Percentiles rank a stretch among this genome's conserved stretches.
Evolutionary conservation across 1,284 basidiomycete genomes (phyloP).

Genomic region (Cryptococcus deneoformans): DNA sequence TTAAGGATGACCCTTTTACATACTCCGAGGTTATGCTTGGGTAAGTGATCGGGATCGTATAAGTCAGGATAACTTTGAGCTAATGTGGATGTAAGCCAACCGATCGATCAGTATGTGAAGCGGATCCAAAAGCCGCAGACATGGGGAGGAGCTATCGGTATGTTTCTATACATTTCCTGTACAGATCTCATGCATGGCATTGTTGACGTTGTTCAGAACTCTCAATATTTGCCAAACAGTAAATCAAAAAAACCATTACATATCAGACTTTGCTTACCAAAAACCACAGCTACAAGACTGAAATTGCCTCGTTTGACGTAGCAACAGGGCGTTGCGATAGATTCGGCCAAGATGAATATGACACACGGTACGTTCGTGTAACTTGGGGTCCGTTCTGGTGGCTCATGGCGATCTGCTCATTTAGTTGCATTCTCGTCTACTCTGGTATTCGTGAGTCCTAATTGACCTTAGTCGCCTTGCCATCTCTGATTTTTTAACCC

Average conservation of each 20-base stretch:
- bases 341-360: constrained; percentile 61
- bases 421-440: constrained; percentile 66
- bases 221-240: constrained; percentile 70
- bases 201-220: constrained; percentile 56
- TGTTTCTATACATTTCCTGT: constrained; percentile 2
- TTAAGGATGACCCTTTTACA: constrained; percentile 63
- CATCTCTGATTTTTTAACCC: constrained; percentile 1
- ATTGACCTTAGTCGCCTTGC: too few relatives aligned
- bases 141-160: constrained; percentile 87
- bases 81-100: constrained; percentile 53
- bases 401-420: neutral
- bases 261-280: neutral
- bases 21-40: constrained; percentile 83
- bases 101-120: constrained; percentile 70
- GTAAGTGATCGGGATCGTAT: constrained; percentile 52
- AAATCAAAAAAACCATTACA: constrained; percentile 8
- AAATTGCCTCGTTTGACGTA: constrained; percentile 87
- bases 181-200: neutral
- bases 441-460: constrained; percentile 68
- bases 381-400: neutral
- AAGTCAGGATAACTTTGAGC: neutral
- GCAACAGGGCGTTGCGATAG: constrained; percentile 85
- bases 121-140: constrained; percentile 73
- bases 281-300: constrained; percentile 60
- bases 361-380: constrained; percentile 33